A percentile compares a stretch with the other conserved stretches of the same genome.
Evolutionary conservation across 2,329 filamentous ascomycete species (phyloP).

Genomic region (Venturiaceae sp.): DNA sequence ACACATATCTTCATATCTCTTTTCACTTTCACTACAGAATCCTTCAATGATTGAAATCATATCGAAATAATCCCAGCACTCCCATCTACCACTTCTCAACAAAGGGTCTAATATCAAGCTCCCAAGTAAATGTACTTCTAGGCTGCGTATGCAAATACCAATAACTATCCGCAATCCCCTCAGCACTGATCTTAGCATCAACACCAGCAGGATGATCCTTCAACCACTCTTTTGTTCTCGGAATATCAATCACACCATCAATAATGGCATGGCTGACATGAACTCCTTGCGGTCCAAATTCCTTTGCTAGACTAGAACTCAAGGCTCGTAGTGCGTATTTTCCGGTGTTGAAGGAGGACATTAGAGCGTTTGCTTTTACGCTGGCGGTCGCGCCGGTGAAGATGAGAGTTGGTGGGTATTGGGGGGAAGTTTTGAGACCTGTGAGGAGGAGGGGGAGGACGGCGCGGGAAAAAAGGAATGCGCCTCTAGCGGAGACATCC

Average conservation of each 20-base stretch:
- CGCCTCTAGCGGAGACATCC: slow-evolving; percentile 50
- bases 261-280: slow-evolving; percentile 77
- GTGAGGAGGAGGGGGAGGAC: slow-evolving; percentile 58
- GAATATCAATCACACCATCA: slow-evolving; percentile 78
- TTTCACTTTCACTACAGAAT: not conserved
- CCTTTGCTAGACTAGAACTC: slow-evolving; percentile 64
- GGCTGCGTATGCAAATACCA: slow-evolving; percentile 79
- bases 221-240: slow-evolving; percentile 52
- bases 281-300: slow-evolving; percentile 76
- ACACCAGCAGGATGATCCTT: slow-evolving; percentile 37
- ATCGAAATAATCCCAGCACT: not conserved
- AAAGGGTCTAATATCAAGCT: slow-evolving; percentile 71
- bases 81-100: slow-evolving; percentile 66
- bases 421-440: slow-evolving; percentile 36
- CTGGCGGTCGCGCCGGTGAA: slow-evolving; percentile 83
- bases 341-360: slow-evolving; percentile 63
- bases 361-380: slow-evolving; percentile 58
- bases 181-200: slow-evolving; percentile 62
- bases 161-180: slow-evolving; percentile 80
- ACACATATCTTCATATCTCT: slow-evolving; percentile 41
- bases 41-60: not conserved
- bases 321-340: slow-evolving; percentile 74
- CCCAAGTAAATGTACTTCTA: slow-evolving; percentile 68
- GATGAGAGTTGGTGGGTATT: slow-evolving; percentile 66
- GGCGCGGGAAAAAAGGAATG: slow-evolving; percentile 66